These are phyloP conservation scores for Pseudisothecium myosuroides DNA, from an alignment of 225 moss, liverwort and hornwort species.

Conservation along the genomic window DNA sequence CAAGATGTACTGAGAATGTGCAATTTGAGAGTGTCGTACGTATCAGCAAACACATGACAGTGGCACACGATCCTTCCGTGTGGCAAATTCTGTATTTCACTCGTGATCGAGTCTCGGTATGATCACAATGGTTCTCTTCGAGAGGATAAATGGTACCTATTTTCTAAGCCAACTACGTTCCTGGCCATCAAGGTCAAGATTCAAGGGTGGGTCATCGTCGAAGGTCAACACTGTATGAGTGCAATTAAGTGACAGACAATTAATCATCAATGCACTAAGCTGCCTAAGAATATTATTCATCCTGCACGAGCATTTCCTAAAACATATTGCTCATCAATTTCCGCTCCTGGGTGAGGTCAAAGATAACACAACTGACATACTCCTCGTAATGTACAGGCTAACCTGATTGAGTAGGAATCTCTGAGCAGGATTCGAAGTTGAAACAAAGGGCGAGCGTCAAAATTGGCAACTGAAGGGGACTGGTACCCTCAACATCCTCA, in stretches of 20 bases:
- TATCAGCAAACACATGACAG: not conserved
- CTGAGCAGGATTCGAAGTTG: not conserved
- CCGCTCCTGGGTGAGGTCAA: not conserved
- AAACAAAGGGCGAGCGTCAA: constrained; percentile 7
- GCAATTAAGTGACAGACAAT: not conserved
- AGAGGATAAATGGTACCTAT: not conserved
- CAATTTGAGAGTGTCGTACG: not conserved
- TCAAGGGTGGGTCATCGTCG: not conserved
- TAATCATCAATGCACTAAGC: not conserved
- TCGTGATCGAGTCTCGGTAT: not conserved
- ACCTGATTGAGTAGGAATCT: not conserved
- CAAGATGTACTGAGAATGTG: not conserved
- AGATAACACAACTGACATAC: not conserved
- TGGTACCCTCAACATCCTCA: not conserved
- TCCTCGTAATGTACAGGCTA: not conserved
- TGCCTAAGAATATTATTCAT: not conserved
- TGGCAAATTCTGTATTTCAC: not conserved
- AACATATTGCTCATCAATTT: not conserved
- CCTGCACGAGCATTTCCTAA: not conserved
- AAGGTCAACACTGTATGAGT: not conserved
- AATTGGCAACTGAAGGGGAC: not conserved
- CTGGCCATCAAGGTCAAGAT: not conserved
- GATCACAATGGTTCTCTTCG: not conserved
- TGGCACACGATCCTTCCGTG: not conserved
- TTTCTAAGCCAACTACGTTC: not conserved